Conservation (phyloP, 2,329 filamentous ascomycete genomes). For the Fusarium sp. region DNA sequence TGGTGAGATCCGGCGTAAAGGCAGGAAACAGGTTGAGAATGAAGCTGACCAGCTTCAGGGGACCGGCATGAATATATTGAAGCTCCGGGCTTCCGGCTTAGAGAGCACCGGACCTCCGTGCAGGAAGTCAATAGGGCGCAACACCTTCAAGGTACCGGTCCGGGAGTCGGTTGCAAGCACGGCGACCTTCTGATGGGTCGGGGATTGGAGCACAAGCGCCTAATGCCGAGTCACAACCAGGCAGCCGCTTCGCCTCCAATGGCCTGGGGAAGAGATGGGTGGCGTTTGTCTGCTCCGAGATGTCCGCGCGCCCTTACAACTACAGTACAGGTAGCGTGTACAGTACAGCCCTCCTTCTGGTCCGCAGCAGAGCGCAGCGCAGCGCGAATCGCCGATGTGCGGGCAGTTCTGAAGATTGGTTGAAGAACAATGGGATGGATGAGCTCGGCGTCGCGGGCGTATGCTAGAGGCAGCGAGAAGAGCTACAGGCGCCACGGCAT, state of each 20-base stretch:
- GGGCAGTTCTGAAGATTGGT: neutral
- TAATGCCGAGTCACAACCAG: constrained; percentile 13
- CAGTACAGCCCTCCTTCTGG: constrained; percentile 13
- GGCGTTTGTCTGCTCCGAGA: constrained; percentile 31
- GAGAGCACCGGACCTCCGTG: neutral
- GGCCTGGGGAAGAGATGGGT: constrained; percentile 7
- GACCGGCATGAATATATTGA: constrained; percentile 44
- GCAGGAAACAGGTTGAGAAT: constrained; percentile 17
- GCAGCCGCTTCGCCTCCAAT: constrained; percentile 13
- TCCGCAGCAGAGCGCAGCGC: neutral
- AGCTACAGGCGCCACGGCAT: constrained; percentile 2
- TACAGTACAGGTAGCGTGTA: constrained; percentile 16
- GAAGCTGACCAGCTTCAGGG: constrained; percentile 33
- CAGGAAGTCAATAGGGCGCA: neutral
- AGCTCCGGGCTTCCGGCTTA: constrained; percentile 14
- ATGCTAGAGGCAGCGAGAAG: constrained; percentile 1
- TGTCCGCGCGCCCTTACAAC: constrained; percentile 26
- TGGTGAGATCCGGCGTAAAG: constrained; percentile 23
- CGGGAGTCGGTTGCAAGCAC: constrained; percentile 27
- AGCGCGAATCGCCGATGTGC: neutral
- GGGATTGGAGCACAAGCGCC: constrained; percentile 24
- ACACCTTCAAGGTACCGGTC: constrained; percentile 6
- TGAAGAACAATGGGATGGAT: neutral
- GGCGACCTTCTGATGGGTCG: constrained; percentile 22
- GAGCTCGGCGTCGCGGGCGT: constrained; percentile 4